Conservation (phyloP, 208 protist species). For the Leptomonas pyrrhocoris region DNA sequence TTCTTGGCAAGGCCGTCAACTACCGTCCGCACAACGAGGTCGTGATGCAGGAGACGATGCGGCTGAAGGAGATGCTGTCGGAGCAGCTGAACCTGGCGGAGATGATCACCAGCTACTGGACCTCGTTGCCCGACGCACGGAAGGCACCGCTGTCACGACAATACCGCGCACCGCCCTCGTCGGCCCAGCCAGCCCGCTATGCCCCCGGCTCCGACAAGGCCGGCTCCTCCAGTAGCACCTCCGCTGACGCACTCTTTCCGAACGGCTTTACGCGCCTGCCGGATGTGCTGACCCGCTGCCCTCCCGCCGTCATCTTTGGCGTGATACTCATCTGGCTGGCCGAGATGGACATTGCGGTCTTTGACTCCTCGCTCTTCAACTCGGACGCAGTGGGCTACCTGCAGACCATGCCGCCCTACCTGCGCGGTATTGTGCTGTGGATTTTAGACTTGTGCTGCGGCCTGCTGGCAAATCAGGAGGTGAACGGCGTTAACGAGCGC, state of each 20-base stretch:
- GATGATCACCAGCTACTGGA: constrained; percentile 67
- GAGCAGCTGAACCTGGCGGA: constrained; percentile 62
- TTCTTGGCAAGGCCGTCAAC: constrained; percentile 61
- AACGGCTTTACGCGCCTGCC: constrained; percentile 68
- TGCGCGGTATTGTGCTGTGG: constrained; percentile 73
- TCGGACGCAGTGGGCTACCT: constrained; percentile 79
- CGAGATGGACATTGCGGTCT: constrained; percentile 65
- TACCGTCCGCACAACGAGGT: constrained; percentile 68
- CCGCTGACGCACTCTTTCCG: constrained; percentile 55
- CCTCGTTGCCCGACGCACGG: constrained; percentile 45
- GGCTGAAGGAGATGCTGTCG: constrained; percentile 52
- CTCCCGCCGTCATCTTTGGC: constrained; percentile 71
- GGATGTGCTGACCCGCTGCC: constrained; percentile 59
- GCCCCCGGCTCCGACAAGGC: constrained; percentile 64
- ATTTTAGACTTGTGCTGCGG: constrained; percentile 75
- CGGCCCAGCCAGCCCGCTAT: constrained; percentile 73
- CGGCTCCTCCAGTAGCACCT: constrained; percentile 38
- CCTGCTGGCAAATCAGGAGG: constrained; percentile 58
- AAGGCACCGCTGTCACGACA: constrained; percentile 35
- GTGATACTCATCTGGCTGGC: constrained; percentile 78
- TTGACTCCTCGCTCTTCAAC: constrained; percentile 65
- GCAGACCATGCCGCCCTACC: constrained; percentile 65
- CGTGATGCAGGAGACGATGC: constrained; percentile 64
- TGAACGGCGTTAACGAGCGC: constrained; percentile 71
- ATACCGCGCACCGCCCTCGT: constrained; percentile 54